Conservation (phyloP, 768 basidiomycete species). For the Boletus rex-veris region DNA sequence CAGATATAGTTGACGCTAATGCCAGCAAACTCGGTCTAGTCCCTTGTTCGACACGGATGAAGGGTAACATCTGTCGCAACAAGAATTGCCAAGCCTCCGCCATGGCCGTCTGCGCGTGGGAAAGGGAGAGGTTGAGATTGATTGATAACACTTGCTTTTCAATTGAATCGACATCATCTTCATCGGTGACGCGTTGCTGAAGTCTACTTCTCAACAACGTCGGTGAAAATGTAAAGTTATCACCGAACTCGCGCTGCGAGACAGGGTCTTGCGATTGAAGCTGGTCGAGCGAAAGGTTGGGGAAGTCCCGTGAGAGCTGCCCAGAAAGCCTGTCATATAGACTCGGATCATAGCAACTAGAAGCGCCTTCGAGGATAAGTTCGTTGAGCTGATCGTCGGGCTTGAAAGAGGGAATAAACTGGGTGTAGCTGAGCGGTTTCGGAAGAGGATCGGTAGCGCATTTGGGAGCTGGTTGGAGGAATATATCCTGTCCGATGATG, state of each 20-base stretch:
- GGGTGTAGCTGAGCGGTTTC: conserved; percentile 59
- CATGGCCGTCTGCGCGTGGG: conserved; percentile 72
- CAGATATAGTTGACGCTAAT: conserved; percentile 62
- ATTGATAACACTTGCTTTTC: conserved; percentile 65
- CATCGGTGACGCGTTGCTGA: conserved; percentile 34
- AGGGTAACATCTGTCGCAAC: conserved; percentile 59
- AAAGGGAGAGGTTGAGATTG: conserved; percentile 84
- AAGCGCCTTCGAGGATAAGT: conserved; percentile 62
- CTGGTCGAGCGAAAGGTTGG: conserved; percentile 60
- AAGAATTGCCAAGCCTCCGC: conserved; percentile 77
- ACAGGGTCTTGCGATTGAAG: conserved; percentile 60
- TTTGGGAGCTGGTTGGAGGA: conserved; percentile 49
- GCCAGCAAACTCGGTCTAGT: conserved; percentile 55
- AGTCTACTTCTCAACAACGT: conserved; percentile 58
- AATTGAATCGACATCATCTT: conserved; percentile 43
- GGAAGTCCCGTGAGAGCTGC: conserved; percentile 49
- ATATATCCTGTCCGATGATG: conserved; percentile 73
- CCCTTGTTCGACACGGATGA: conserved; percentile 56
- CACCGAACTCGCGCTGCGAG: conserved; percentile 73
- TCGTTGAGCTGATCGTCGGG: conserved; percentile 63
- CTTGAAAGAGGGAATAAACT: conserved; percentile 55
- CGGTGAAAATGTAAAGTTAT: conserved; percentile 71
- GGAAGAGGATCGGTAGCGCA: conserved; percentile 33
- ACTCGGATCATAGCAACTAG: conserved; percentile 67
- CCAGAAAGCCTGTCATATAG: conserved; percentile 62